phyloP scores from a whole-genome alignment of 164 flowering plant genomes.

The Magnolia officinalis region DNA sequence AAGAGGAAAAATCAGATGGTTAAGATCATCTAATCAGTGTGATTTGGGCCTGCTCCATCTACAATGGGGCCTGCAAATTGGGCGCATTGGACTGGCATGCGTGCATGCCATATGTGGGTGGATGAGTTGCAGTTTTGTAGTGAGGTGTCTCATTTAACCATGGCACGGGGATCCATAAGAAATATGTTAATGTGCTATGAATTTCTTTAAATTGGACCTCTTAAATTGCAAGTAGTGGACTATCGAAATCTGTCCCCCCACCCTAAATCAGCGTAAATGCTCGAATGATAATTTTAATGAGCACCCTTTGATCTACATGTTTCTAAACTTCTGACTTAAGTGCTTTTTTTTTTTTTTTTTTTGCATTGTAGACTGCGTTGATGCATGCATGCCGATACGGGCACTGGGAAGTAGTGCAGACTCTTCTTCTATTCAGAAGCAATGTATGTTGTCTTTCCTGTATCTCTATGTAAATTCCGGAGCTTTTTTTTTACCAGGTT shows the following conservation, averaged over 20 bases:
- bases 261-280: neutral
- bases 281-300: neutral
- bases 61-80: too few relatives aligned
- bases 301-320: neutral
- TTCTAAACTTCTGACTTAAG: neutral
- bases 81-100: neutral
- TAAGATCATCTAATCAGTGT: too few relatives aligned
- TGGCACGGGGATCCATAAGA: neutral
- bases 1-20: too few relatives aligned
- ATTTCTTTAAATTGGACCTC: neutral
- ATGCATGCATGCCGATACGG: constrained; percentile 99
- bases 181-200: neutral
- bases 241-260: neutral
- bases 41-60: too few relatives aligned
- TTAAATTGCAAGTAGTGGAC: neutral
- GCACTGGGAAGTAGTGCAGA: constrained; percentile 98
- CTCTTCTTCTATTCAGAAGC: constrained; percentile 77
- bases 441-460: constrained; percentile 55
- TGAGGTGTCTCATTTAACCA: neutral
- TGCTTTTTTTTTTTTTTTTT: constrained; percentile 8
- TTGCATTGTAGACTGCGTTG: constrained; percentile 65
- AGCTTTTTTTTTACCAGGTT: neutral
- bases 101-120: neutral
- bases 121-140: neutral
- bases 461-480: neutral